Base-by-base conservation (phyloP, 371 early-diverging fungal genomes). In the Capillidium rhysosporum region DNA sequence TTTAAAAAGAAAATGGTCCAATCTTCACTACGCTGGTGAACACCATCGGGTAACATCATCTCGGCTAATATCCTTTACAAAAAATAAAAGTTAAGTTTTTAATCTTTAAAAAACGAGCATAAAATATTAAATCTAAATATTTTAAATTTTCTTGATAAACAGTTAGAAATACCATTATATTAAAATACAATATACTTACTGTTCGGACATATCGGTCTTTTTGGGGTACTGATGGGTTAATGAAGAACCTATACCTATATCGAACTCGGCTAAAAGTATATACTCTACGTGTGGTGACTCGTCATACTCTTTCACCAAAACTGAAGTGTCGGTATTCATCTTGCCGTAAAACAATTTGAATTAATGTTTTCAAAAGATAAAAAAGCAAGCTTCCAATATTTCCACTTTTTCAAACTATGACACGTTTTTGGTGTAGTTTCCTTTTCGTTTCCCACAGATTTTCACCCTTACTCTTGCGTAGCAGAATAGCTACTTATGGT, bases 11-110 rank as follows among this genome's bases (percentile, higher is more conserved):
- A 92, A 55, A 86, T 77, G n/a, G 91, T 91, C 89, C 91, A 91
- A 65, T 93, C 94, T 59, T 85, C 86, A 39, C 84, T 77, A 38
- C 92, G 75, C 41, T 83, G 65, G 67, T 93, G 92, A 39, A 90
- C 88, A 7, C 94, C 94, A 63, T 93, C 94, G 8, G 94, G 94
- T 46, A 93, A 65, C 92, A 93, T 93, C 46, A 88, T 78, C 54
- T 93, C 94, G 9, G 94, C 91, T 38, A 93, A 68, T 44, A 80
- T 68, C 57, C 86, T 85, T 54, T 48, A 54, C 8, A 54, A 24
- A 39, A 47, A 4, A 31, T 10, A 34, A 21, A 1, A n/a, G 4
- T 52, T 4, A 3, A 1, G 20, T 5, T 59, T 3, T 26, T 8
- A 24, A 16, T 24, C 21, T 29, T 26, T n/a, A n/a, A 4, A 28